Conservation (phyloP, 1,284 basidiomycete species). For the Papiliotrema fonsecae region DNA sequence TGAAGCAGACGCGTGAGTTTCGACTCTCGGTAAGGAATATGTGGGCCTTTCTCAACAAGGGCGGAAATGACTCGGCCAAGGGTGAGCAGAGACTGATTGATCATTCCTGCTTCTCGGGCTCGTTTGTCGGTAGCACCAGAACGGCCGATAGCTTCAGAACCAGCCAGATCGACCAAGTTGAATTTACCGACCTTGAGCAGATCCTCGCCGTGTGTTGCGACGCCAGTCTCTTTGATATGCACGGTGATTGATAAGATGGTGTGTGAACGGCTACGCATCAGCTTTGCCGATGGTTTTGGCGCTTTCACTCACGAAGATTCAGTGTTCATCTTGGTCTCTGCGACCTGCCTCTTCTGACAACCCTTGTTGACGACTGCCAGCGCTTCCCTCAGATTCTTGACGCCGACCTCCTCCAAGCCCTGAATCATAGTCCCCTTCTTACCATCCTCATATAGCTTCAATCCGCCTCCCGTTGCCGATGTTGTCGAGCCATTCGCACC, state of each 20-base stretch:
- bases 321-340: constrained; percentile 96
- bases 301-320: constrained; percentile 62
- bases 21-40: constrained; percentile 84
- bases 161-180: constrained; percentile 94
- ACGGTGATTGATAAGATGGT: constrained; percentile 97
- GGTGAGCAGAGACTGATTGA: constrained; percentile 94
- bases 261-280: constrained; percentile 72
- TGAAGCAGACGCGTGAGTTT: constrained; percentile 96
- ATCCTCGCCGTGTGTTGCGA: constrained; percentile 64
- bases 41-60: constrained; percentile 82
- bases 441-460: constrained; percentile 91
- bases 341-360: constrained; percentile 85
- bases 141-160: constrained; percentile 94
- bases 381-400: constrained; percentile 79
- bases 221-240: constrained; percentile 77
- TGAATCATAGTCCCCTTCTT: constrained; percentile 89
- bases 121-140: constrained; percentile 93
- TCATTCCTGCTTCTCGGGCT: constrained; percentile 96
- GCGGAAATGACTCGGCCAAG: constrained; percentile 96
- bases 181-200: constrained; percentile 89
- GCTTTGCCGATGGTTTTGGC: background rate
- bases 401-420: constrained; percentile 84
- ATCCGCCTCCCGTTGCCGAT: constrained; percentile 53
- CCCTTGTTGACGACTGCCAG: constrained; percentile 81
- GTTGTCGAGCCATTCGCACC: constrained; percentile 41